Base-by-base conservation (phyloP, 441 rosid genomes). In the Brassica balearica region DNA sequence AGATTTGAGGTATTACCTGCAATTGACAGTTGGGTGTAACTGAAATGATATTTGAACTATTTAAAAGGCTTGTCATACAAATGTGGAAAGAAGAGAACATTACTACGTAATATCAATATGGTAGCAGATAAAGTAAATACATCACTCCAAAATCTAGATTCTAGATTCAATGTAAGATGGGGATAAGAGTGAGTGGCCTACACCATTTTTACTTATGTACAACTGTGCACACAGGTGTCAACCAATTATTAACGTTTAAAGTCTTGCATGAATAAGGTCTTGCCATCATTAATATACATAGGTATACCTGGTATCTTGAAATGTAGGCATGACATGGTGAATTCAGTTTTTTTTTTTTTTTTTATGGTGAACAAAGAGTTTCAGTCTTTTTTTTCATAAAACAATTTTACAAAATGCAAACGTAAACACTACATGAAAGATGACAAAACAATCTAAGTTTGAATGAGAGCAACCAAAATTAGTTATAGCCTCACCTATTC, bases 171-270 rank as follows among this genome's bases (percentile, higher is more conserved):
- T 75, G 67, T 67, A 58, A 25, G 20, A 43, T 25, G 59, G 11
- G 19, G 77, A 69, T 68, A 76, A 20, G 74, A 69, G 55, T 68
- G 74, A 68, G 55, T 68, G 79, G 55, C 69, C 55, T 69, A 61
- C 68, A 68, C 59, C 72, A 15, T 25, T 25, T 25, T 48, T n/a
- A 5, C 56, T 3, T 43, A 48, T 48, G 19, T 48, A 1, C 19
- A 48, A 46, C 2, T 48, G 17, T 48, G 56, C 56, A 46, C 53
- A 46, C 53, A 46, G 0, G 56, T 51, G 56, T 51, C 59, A 15
- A 15, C 20, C 59, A 14, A 9, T 53, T 53, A 43, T 48, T 51
- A 5, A 51, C 58, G 1, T 14, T 5, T 51, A 51, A 4, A 46
- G 6, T 48, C 15, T 46, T 12, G 14, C 14, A 46, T 11, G 3